phyloP scores from a whole-genome alignment of 164 flowering plant species.

The Annona squamosa region DNA sequence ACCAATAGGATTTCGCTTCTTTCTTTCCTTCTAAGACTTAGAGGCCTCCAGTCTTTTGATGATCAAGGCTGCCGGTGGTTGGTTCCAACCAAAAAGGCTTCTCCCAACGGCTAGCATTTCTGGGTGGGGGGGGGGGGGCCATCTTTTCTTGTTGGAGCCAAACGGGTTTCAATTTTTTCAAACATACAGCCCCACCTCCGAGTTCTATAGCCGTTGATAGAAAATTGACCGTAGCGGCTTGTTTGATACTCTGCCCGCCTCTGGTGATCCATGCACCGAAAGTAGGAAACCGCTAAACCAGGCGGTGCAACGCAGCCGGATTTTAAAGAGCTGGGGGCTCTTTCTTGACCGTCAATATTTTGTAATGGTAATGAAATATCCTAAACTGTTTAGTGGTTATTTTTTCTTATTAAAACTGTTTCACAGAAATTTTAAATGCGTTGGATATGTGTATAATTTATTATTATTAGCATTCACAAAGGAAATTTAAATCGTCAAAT shows the following conservation, averaged over 20 bases:
- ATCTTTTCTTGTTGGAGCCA: not conserved
- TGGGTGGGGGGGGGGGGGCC: not conserved
- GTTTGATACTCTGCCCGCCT: not conserved
- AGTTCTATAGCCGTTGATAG: not conserved
- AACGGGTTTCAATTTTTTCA: not conserved
- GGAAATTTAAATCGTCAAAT: too few relatives aligned
- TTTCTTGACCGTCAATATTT: too few relatives aligned
- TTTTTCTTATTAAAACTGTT: too few relatives aligned
- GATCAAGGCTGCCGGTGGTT: conserved; percentile 23
- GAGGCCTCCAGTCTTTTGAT: not conserved
- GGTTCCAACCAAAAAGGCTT: conserved; percentile 19
- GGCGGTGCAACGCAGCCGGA: too few relatives aligned
- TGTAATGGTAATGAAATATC: too few relatives aligned
- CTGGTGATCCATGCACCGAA: not conserved
- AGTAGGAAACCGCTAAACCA: too few relatives aligned
- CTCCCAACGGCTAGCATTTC: conserved; percentile 3
- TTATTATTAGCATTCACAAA: too few relatives aligned
- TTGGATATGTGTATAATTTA: too few relatives aligned
- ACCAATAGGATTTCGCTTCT: not conserved
- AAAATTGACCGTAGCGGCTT: not conserved
- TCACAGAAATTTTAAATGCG: too few relatives aligned
- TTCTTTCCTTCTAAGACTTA: conserved; percentile 5
- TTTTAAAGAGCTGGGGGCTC: too few relatives aligned
- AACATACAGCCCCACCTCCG: not conserved
- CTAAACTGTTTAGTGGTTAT: too few relatives aligned